Evolutionary conservation across 1,284 basidiomycete genomes (phyloP), one percentile per base, ranked within the genome.

Genomic region (Inonotus obliquus): DNA sequence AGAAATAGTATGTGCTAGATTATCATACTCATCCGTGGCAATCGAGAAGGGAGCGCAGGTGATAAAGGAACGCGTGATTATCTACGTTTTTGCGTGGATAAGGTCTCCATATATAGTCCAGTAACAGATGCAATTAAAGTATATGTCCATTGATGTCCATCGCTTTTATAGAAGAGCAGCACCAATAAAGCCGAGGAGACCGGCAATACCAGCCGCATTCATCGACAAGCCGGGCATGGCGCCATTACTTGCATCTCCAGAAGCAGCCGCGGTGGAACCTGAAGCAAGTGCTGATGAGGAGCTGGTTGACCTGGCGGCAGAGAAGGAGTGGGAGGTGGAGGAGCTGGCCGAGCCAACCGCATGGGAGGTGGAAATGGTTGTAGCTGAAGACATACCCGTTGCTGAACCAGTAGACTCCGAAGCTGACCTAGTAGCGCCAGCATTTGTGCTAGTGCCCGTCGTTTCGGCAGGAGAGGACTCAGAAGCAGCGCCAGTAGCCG

Each of bases 181-280:
- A 44, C 82, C 81, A 63, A 81, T 67, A 47, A 82, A 67, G 54
- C 81, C 80, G 70, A 83, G 70, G 47, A 80, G 27, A 56, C 75
- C 77, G 45, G 78, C 79, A 47, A 82, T 65, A 38, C 78, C 76
- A 64, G 76, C 70, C 0, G 74, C 66, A 23, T 74, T 66, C 23
- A 71, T 64, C 41, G 70, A 49, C 17, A 72, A 65, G 63, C 69
- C 63, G 35, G 53, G 66, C 9, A 60, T 54, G 45, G 65, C 68
- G 25, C 61, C 66, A 62, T 60, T 68, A 21, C 44, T 10, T 62
- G 64, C 21, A 11, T 17, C 17, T n/a, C 13, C 7, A 44, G 66
- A 54, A 21, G 64, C 47, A 17, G 60, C 59, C 44, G 63, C 57
- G 29, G 66, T 63, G 45, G 63, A 63, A 69, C 61, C 65, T 48